Evolutionary conservation across 2,329 filamentous ascomycete species (phyloP), one percentile per base, ranked within the genome.

Genomic region (Leptoxyphium fumago): DNA sequence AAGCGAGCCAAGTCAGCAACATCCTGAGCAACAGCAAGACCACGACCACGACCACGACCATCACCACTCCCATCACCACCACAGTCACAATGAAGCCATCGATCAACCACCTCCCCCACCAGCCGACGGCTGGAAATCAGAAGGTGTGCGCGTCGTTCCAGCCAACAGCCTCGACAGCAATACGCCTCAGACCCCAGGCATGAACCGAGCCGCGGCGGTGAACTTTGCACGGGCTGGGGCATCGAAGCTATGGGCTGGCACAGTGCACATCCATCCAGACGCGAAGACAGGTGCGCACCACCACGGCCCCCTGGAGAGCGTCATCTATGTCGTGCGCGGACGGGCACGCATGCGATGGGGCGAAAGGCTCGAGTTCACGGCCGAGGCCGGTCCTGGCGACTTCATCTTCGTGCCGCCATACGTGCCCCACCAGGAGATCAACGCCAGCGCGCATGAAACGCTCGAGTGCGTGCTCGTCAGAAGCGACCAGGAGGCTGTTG

Each of bases 401-500:
- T 69, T 68, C 49, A 68, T 69, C 43, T 69, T 63, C 49, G 65
- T 69, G 26, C 65, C 66, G 32, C 65, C 65, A 2, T 67, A 62
- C 46, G 63, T 65, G 38, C 64, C 65, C 34, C 65, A 69, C 52
- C 65, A 69, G 53, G 65, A 68, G 58, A 68, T 68, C 51, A 69
- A 68, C 50, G 65, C 65, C 4, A 54, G 52, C 29, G 58, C 59
- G 43, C 58, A 66, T 45, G 64, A 67, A 55, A 62, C 57, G 40
- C 48, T 68, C 48, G 64, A 67, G 46, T 68, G 65, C 55, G 64
- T 64, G 29, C 55, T 67, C 34, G 61, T 67, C 55, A 54, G 65
- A 41, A 66, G 62, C 42, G 65, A 67, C 51, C 59, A 59, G 38
- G 64, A 68, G 52, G 65, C 65, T 11, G 58, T 68, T n/a, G 65